Conservation (phyloP, 257 asterid genomes). For the Solanum paucissectum region DNA sequence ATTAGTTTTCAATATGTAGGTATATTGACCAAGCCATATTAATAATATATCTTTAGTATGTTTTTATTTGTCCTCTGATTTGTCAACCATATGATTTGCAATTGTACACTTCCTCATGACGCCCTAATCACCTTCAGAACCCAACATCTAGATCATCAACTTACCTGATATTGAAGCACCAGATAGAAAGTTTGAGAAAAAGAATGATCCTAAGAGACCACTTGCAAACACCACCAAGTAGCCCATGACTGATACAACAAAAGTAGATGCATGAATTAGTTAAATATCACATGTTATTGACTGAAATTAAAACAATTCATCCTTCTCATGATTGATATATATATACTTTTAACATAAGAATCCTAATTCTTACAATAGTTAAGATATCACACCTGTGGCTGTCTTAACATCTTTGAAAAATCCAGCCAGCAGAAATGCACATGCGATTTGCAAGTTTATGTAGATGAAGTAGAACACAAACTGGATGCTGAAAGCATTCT, state of each 20-base stretch:
- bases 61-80: too few species aligned
- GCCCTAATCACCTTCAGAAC: too few species aligned
- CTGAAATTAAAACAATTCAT: not conserved
- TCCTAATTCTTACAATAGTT: not conserved
- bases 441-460: slow-evolving; percentile 81
- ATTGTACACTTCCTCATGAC: too few species aligned
- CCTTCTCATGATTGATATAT: not conserved
- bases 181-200: slow-evolving; percentile 57
- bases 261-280: not conserved
- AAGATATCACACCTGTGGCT: slow-evolving; percentile 57
- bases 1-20: too few species aligned
- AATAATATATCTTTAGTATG: too few species aligned
- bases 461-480: slow-evolving; percentile 80
- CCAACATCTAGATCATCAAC: slow-evolving; percentile 3
- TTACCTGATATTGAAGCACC: slow-evolving; percentile 79
- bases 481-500: slow-evolving; percentile 77
- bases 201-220: slow-evolving; percentile 90
- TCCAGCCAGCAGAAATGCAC: slow-evolving; percentile 84
- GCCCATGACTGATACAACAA: slow-evolving; percentile 59
- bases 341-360: not conserved
- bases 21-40: too few species aligned
- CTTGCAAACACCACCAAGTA: slow-evolving; percentile 74
- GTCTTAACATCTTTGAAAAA: slow-evolving; percentile 65
- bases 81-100: too few species aligned
- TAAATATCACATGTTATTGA: not conserved